Conservation (phyloP, 2,329 filamentous ascomycete genomes). For the Nemania bipapillata region DNA sequence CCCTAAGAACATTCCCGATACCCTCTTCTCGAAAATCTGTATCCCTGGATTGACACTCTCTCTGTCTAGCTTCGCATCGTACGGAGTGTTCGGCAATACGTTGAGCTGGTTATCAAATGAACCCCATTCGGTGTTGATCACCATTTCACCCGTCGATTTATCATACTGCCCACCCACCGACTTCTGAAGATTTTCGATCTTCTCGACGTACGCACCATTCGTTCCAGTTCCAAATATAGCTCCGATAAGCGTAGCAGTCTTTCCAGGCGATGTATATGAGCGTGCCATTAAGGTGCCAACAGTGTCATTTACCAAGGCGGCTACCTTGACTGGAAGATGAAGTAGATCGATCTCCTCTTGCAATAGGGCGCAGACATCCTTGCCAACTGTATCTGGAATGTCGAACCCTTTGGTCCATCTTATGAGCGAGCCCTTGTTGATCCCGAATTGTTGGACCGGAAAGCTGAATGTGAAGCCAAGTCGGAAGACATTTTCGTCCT, state of each 20-base stretch:
- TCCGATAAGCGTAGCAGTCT: slow-evolving; percentile 86
- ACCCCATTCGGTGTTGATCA: slow-evolving; percentile 98
- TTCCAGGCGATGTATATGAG: slow-evolving; percentile 90
- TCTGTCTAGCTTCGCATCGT: slow-evolving; percentile 80
- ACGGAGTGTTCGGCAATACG: slow-evolving; percentile 85
- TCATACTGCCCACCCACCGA: slow-evolving; percentile 76
- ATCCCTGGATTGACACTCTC: slow-evolving; percentile 90
- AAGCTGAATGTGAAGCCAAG: slow-evolving; percentile 99
- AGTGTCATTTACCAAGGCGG: slow-evolving; percentile 95
- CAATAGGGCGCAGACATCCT: slow-evolving; percentile 91
- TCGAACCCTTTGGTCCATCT: slow-evolving; percentile 99
- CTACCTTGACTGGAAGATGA: slow-evolving; percentile 88
- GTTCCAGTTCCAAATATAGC: slow-evolving; percentile 98
- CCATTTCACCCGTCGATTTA: slow-evolving; percentile 87
- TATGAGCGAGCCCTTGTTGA: slow-evolving; percentile 93
- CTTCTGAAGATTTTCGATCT: slow-evolving; percentile 86
- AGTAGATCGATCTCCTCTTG: slow-evolving; percentile 90
- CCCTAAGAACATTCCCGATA: slow-evolving; percentile 97
- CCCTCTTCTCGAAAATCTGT: slow-evolving; percentile 98
- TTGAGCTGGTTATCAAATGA: slow-evolving; percentile 95
- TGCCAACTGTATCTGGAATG: slow-evolving; percentile 90
- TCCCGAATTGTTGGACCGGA: slow-evolving; percentile 90
- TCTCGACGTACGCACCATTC: slow-evolving; percentile 97
- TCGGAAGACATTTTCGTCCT: slow-evolving; percentile 83
- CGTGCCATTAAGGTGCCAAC: slow-evolving; percentile 98